Percentiles rank a stretch among this genome's conserved stretches.
phyloP scores from a whole-genome alignment of 73 alveolate species.

The Tetrahymena thermophila region DNA sequence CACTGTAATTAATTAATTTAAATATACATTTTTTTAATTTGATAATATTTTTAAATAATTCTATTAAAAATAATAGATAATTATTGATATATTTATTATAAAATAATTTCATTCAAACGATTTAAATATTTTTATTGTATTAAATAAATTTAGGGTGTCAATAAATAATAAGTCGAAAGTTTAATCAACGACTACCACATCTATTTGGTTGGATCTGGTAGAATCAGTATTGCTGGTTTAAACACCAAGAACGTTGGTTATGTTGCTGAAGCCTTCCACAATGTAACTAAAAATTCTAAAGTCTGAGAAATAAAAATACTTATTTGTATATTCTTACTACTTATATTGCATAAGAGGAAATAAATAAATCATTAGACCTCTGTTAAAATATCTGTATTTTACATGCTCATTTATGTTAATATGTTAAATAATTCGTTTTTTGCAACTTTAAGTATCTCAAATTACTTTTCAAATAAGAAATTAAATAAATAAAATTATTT shows the following conservation, averaged over 20 bases:
- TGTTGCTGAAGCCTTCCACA: slow-evolving; percentile 69
- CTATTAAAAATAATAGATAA: too few species aligned
- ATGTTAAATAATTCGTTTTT: neutral
- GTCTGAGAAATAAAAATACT: neutral
- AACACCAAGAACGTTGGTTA: slow-evolving; percentile 72
- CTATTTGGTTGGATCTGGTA: slow-evolving; percentile 63
- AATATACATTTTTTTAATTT: neutral
- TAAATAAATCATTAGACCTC: too few species aligned
- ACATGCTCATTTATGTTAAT: neutral
- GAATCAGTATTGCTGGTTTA: slow-evolving; percentile 77
- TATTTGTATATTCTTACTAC: neutral
- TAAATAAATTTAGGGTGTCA: slow-evolving; percentile 31
- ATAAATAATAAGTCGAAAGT: slow-evolving; percentile 63
- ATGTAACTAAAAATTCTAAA: slow-evolving; percentile 36
- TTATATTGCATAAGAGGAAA: neutral
- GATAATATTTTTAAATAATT: neutral
- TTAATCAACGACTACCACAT: slow-evolving; percentile 63
- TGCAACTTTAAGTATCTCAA: neutral
- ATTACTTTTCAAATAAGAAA: too few species aligned
- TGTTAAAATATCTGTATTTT: neutral
- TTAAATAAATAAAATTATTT: too few species aligned
- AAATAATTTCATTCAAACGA: too few species aligned
- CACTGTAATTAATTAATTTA: slow-evolving; percentile 47
- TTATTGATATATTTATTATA: too few species aligned
- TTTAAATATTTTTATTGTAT: too few species aligned